A percentile compares a stretch with the other conserved stretches of the same genome.
Conservation (phyloP, 805 yeast genomes). For the Ogataea pini region DNA sequence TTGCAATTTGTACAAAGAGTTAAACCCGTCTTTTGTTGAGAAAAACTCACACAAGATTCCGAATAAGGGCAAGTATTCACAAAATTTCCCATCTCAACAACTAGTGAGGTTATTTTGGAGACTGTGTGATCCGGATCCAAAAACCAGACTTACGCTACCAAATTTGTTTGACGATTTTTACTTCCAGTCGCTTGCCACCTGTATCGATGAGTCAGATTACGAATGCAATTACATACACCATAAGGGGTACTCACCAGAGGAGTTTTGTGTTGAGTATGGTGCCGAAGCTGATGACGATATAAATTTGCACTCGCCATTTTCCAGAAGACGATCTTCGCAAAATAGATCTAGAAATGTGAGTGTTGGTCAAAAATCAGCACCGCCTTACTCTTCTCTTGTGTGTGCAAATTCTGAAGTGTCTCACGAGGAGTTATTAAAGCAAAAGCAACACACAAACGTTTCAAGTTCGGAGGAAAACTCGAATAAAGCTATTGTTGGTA, state of each 20-base stretch:
- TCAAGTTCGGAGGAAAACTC: too few species aligned
- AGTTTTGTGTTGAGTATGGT: constrained; percentile 5
- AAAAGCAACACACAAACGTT: too few species aligned
- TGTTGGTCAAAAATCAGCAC: not conserved
- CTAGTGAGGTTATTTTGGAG: constrained; percentile 53
- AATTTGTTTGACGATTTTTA: constrained; percentile 63
- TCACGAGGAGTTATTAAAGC: too few species aligned
- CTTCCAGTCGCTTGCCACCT: constrained; percentile 60
- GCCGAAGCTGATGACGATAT: not conserved
- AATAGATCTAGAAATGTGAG: not conserved
- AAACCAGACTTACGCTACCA: constrained; percentile 53
- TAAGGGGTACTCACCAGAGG: constrained; percentile 5
- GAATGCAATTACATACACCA: constrained; percentile 30
- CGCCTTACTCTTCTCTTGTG: too few species aligned
- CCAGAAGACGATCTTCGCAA: not conserved
- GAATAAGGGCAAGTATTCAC: constrained; percentile 39
- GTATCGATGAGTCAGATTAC: constrained; percentile 47
- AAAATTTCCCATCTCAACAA: constrained; percentile 22
- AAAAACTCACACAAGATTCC: constrained; percentile 58
- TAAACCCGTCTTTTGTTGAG: constrained; percentile 46
- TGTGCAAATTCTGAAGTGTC: too few species aligned
- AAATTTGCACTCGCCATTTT: not conserved
- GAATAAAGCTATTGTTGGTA: too few species aligned
- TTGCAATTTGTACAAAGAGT: constrained; percentile 38
- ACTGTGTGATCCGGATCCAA: constrained; percentile 62